Base-by-base conservation (phyloP, 1,284 basidiomycete species). In the Anthracocystis walkeri region DNA sequence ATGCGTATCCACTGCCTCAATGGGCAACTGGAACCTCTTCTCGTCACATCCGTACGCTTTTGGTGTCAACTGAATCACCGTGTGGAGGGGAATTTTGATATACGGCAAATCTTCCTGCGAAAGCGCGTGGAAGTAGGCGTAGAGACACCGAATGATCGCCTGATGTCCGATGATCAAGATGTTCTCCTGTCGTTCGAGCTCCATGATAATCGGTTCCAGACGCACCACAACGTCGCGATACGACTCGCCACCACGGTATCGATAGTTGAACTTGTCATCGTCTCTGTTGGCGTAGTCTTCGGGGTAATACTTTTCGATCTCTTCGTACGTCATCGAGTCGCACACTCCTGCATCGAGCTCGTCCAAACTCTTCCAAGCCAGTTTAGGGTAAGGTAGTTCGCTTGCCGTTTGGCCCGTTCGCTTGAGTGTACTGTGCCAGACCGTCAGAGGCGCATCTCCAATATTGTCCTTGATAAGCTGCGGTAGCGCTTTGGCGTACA, bases 231-330 rank as follows among this genome's bases (percentile, higher is more conserved):
- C 86, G 84, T 97, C 95, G 25, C 95, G 90, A 85, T 97, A 97
- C 5, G 94, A 95, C 85, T 97, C 97, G 58, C 97, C 96, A 20
- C 90, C 91, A 86, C 86, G 78, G 86, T 98, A 98, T 25, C 97
- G 91, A 85, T 99, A 99, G 87, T 99, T 99, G 87, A 97, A 99
- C 87, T 99, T 99, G 88, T 99, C 97, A 54, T 99, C 95, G 83
- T 99, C 97, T 27, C 97, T 90, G 82, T 94, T 94, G n/a, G 94
- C 95, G 84, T 96, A 98, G 86, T 99, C 97, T 77, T 99, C 97
- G 0, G 97, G 97, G 84, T 98, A 99, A 92, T 95, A 84, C 49
- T 63, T 64, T 60, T 95, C 96, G 64, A 99, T 98, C 88, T 99
- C 96, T 87, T 95, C 92, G 84, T 99, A 99, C 1, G 97, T 99